Conservation (phyloP, 805 yeast species). For the Ogataea zsoltii region DNA sequence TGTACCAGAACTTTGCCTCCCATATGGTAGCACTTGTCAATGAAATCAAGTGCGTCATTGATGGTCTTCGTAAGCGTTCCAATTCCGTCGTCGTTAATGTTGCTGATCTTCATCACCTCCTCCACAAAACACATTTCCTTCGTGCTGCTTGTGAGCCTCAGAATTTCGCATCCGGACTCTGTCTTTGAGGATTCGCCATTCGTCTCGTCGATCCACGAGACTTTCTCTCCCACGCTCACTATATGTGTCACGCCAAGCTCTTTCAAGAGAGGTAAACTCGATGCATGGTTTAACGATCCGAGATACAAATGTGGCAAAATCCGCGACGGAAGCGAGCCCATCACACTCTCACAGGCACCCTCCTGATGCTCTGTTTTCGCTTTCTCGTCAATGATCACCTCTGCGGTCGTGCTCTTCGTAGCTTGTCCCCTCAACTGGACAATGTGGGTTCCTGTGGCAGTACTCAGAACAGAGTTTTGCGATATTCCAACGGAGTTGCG, state of each 20-base stretch:
- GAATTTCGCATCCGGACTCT: constrained; percentile 32
- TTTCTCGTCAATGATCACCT: constrained; percentile 4
- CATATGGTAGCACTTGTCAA: constrained; percentile 51
- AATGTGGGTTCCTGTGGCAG: constrained; percentile 32
- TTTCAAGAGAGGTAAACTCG: constrained; percentile 59
- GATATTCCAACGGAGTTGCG: constrained; percentile 13
- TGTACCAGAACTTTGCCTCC: constrained; percentile 71
- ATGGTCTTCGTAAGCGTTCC: constrained; percentile 69
- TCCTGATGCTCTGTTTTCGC: constrained; percentile 10
- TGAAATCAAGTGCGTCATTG: constrained; percentile 62
- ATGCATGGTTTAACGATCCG: constrained; percentile 84
- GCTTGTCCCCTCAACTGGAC: constrained; percentile 31
- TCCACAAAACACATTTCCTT: constrained; percentile 35
- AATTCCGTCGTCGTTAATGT: constrained; percentile 88
- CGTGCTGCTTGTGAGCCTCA: constrained; percentile 22
- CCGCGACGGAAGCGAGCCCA: constrained; percentile 80
- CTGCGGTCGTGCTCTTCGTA: neutral
- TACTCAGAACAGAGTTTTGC: constrained; percentile 24
- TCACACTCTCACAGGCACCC: constrained; percentile 36
- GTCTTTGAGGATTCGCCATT: constrained; percentile 18
- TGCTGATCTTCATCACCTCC: constrained; percentile 61
- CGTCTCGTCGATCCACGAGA: constrained; percentile 56
- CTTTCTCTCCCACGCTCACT: constrained; percentile 82
- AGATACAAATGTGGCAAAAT: constrained; percentile 81
- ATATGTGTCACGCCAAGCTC: constrained; percentile 70